These are phyloP conservation scores for Wickerhamomyces sp. DNA, from an alignment of 1,139 yeast species.

Conservation along the genomic window DNA sequence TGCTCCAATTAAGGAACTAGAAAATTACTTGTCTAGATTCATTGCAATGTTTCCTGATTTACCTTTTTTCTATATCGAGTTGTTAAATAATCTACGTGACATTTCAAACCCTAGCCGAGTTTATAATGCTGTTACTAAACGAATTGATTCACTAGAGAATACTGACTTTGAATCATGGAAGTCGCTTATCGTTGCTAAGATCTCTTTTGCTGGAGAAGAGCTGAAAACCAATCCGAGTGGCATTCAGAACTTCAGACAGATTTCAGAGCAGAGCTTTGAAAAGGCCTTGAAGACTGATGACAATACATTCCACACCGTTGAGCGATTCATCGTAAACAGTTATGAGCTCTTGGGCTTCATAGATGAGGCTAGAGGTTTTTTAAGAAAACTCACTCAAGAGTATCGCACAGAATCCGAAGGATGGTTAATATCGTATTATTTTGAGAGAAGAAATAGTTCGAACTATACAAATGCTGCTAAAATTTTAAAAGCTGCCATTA, in stretches of 20 bases:
- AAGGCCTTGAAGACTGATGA: constrained; percentile 31
- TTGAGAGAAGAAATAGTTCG: constrained; percentile 32
- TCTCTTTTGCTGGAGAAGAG: neutral
- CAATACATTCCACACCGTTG: constrained; percentile 39
- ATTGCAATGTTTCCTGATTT: constrained; percentile 4
- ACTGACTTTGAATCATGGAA: constrained; percentile 8
- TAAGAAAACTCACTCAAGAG: constrained; percentile 28
- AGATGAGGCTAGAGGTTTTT: constrained; percentile 27
- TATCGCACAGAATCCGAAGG: constrained; percentile 37
- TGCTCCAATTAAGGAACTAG: neutral
- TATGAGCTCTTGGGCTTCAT: constrained; percentile 27
- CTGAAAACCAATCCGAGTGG: neutral
- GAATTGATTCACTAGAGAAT: neutral
- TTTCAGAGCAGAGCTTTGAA: constrained; percentile 6
- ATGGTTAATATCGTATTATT: constrained; percentile 44
- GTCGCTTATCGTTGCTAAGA: constrained; percentile 1
- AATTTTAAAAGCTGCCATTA: constrained; percentile 34
- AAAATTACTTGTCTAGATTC: constrained; percentile 2
- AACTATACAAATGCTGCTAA: constrained; percentile 22
- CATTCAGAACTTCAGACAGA: constrained; percentile 4
- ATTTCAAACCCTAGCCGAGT: neutral
- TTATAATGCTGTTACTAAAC: neutral
- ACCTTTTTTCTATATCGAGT: constrained; percentile 6
- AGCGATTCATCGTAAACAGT: constrained; percentile 34
- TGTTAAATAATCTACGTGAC: constrained; percentile 2